Conservation (phyloP, 2,329 filamentous ascomycete genomes). For the Paramyrothecium roridum region DNA sequence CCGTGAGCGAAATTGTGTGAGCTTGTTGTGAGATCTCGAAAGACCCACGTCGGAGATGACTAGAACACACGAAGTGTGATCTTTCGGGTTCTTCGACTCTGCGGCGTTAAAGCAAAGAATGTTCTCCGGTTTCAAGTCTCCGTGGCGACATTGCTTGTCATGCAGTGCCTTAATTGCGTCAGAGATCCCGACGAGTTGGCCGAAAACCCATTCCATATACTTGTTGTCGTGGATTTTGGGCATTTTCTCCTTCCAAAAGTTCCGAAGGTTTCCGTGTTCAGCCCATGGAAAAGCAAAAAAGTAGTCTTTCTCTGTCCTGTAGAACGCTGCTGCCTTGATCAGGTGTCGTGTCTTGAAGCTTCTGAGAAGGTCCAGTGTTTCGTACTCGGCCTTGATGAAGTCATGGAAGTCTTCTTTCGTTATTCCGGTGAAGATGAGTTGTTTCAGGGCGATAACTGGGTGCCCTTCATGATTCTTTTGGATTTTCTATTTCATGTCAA, state of each 20-base stretch:
- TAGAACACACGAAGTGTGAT: background rate
- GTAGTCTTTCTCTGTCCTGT: conserved; percentile 2
- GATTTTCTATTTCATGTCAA: background rate
- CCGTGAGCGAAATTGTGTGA: background rate
- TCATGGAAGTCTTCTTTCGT: background rate
- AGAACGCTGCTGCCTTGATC: conserved; percentile 7
- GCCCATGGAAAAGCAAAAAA: conserved; percentile 17
- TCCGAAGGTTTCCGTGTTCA: conserved; percentile 10
- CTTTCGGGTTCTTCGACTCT: background rate
- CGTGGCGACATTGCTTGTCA: background rate
- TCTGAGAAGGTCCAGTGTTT: conserved; percentile 3
- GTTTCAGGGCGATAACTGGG: conserved; percentile 2
- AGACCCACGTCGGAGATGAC: conserved; percentile 7
- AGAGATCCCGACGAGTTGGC: conserved; percentile 3
- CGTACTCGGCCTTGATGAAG: background rate
- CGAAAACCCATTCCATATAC: conserved; percentile 5
- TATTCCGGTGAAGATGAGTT: background rate
- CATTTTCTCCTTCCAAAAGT: conserved; percentile 9
- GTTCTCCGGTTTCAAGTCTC: conserved; percentile 17
- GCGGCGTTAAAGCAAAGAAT: conserved; percentile 9
- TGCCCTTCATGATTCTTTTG: background rate
- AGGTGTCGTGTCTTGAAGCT: conserved; percentile 1
- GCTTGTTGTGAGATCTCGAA: background rate
- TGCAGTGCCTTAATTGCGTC: conserved; percentile 4
- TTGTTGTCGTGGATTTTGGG: background rate